These are phyloP conservation scores for Podaxis sp. DNA, from an alignment of 768 basidiomycete genomes.

Conservation along the genomic window DNA sequence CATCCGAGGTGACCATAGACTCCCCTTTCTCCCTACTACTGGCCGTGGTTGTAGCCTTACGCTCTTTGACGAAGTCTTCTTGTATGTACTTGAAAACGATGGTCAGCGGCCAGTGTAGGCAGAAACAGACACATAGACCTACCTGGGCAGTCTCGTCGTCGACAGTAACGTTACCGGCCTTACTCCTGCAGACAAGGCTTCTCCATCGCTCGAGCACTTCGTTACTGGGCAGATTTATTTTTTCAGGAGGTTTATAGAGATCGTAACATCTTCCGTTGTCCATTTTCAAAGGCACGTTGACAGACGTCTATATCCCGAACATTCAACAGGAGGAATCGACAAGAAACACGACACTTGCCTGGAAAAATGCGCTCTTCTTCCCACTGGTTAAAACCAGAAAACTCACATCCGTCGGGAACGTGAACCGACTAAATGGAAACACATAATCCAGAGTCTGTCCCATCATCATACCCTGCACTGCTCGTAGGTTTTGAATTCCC, in stretches of 20 bases:
- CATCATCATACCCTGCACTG: slow-evolving; percentile 59
- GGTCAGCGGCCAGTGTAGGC: background rate
- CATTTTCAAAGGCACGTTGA: slow-evolving; percentile 46
- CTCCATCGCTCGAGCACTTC: slow-evolving; percentile 54
- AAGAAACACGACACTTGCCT: slow-evolving; percentile 34
- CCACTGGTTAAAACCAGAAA: slow-evolving; percentile 62
- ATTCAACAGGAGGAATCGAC: background rate
- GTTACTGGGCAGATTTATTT: slow-evolving; percentile 39
- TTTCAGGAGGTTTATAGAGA: slow-evolving; percentile 46
- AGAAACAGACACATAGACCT: slow-evolving; percentile 7
- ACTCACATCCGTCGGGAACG: slow-evolving; percentile 71
- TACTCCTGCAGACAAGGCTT: slow-evolving; percentile 56
- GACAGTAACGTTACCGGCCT: slow-evolving; percentile 49
- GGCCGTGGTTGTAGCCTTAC: slow-evolving; percentile 25
- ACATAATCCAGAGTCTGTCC: slow-evolving; percentile 66
- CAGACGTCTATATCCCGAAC: slow-evolving; percentile 44
- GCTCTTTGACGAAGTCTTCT: slow-evolving; percentile 61
- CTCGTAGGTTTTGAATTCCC: slow-evolving; percentile 57
- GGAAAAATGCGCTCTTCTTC: slow-evolving; percentile 66
- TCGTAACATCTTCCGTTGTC: slow-evolving; percentile 14
- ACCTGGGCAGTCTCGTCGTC: slow-evolving; percentile 59
- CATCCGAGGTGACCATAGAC: slow-evolving; percentile 40
- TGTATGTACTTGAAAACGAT: slow-evolving; percentile 54
- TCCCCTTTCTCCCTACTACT: slow-evolving; percentile 14
- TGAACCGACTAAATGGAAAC: slow-evolving; percentile 72